These are phyloP conservation scores for Globisporangium paroecandrum DNA, from an alignment of 352 stramenopile species.

Conservation along the genomic window DNA sequence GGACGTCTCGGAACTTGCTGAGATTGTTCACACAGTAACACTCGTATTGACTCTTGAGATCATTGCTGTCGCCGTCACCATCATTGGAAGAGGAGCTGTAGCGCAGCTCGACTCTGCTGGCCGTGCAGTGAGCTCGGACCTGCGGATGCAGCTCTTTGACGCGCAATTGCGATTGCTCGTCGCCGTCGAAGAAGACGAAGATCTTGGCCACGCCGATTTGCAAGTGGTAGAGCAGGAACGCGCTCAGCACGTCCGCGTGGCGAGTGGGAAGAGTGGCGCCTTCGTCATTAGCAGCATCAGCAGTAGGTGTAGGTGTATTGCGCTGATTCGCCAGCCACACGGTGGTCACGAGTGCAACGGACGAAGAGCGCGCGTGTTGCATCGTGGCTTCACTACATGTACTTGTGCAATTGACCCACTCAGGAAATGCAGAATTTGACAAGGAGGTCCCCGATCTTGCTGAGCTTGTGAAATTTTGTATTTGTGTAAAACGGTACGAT, in stretches of 20 bases:
- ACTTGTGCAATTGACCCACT: too few species aligned
- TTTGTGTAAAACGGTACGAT: too few species aligned
- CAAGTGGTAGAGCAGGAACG: slow-evolving; percentile 40
- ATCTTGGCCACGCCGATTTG: slow-evolving; percentile 31
- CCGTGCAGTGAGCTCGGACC: slow-evolving; percentile 11
- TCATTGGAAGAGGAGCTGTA: slow-evolving; percentile 1
- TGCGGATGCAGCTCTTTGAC: slow-evolving; percentile 13
- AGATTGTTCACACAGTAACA: slow-evolving; percentile 4
- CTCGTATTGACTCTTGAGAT: neutral
- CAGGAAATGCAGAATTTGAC: too few species aligned
- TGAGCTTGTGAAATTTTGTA: too few species aligned
- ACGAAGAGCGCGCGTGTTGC: slow-evolving; percentile 6
- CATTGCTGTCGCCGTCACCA: neutral
- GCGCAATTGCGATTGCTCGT: slow-evolving; percentile 17
- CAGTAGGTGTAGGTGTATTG: neutral
- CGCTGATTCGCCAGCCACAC: slow-evolving; percentile 24
- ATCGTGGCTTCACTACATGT: too few species aligned
- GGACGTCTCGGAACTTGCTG: slow-evolving; percentile 1
- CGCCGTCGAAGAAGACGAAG: slow-evolving; percentile 36
- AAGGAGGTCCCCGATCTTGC: too few species aligned
- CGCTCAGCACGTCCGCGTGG: slow-evolving; percentile 26
- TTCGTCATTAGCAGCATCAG: neutral
- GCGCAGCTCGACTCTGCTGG: slow-evolving; percentile 26
- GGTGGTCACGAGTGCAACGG: slow-evolving; percentile 37
- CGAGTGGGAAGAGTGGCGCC: neutral